A percentile compares a stretch with the other conserved stretches of the same genome.
phyloP scores from a whole-genome alignment of 306 rosid genomes.

The Lagenaria siceraria region DNA sequence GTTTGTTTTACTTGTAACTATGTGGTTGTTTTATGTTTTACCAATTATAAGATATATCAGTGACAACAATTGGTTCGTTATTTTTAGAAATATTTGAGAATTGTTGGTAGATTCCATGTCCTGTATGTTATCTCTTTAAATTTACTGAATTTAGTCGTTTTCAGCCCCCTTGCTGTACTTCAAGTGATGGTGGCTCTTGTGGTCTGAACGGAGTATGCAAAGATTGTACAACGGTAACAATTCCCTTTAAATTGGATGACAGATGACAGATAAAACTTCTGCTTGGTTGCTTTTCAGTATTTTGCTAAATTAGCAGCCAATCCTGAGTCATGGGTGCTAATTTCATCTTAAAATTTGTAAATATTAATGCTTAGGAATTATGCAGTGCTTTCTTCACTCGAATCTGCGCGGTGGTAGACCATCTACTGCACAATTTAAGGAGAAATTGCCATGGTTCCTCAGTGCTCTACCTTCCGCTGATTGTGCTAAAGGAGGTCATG shows the following conservation, averaged over 20 bases:
- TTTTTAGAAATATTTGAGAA: neutral
- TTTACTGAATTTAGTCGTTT: slow-evolving; percentile 15
- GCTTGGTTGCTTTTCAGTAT: slow-evolving; percentile 4
- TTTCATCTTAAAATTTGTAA: slow-evolving; percentile 7
- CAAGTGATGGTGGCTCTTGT: slow-evolving; percentile 47
- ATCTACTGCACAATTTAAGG: slow-evolving; percentile 69
- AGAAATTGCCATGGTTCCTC: slow-evolving; percentile 93
- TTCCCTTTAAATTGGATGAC: slow-evolving; percentile 2
- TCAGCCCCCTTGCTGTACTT: slow-evolving; percentile 91
- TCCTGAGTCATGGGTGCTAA: neutral
- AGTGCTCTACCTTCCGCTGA: slow-evolving; percentile 90
- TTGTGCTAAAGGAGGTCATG: slow-evolving; percentile 99
- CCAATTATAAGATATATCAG: neutral
- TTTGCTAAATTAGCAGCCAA: neutral
- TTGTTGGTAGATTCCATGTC: neutral
- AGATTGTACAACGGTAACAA: slow-evolving; percentile 89
- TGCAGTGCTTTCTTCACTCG: slow-evolving; percentile 85
- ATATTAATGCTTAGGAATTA: slow-evolving; percentile 13
- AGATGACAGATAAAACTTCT: neutral
- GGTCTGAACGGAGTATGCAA: slow-evolving; percentile 59
- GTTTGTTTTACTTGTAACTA: neutral
- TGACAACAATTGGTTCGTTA: neutral
- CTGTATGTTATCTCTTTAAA: slow-evolving; percentile 10
- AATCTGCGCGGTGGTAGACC: slow-evolving; percentile 68
- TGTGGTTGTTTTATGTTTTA: neutral